Evolutionary conservation across 2,329 filamentous ascomycete genomes (phyloP).

Genomic region (Huntiella abstrusa): DNA sequence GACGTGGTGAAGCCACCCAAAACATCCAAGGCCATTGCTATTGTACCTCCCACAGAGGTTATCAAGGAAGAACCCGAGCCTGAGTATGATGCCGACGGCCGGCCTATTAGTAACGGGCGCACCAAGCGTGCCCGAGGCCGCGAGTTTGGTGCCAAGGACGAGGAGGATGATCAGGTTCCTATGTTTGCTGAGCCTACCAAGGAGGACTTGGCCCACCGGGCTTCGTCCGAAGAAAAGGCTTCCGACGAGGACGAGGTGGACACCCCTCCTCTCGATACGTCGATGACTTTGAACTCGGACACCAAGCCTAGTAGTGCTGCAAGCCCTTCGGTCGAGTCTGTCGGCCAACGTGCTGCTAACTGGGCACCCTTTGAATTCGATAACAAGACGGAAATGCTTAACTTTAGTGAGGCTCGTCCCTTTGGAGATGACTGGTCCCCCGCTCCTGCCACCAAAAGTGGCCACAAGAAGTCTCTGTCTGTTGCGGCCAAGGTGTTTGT

Average conservation of each 20-base stretch:
- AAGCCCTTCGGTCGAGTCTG: conserved; percentile 33
- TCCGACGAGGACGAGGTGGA: conserved; percentile 23
- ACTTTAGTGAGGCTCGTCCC: conserved; percentile 33
- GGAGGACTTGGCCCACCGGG: conserved; percentile 12
- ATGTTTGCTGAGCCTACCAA: conserved; percentile 43
- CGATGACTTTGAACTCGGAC: conserved; percentile 30
- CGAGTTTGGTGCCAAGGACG: conserved; percentile 19
- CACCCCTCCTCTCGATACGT: conserved; percentile 26
- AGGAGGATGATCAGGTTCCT: conserved; percentile 54
- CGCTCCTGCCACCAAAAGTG: conserved; percentile 5
- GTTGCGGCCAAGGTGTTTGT: conserved; percentile 53
- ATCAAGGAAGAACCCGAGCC: conserved; percentile 18
- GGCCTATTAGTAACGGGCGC: conserved; percentile 42
- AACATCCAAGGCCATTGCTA: conserved; percentile 68
- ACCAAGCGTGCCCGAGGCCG: conserved; percentile 55
- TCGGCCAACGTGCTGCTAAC: conserved; percentile 29
- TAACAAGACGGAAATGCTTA: conserved; percentile 26
- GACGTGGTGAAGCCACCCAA: conserved; percentile 48
- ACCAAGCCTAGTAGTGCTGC: conserved; percentile 32
- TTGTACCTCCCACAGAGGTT: conserved; percentile 40
- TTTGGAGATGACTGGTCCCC: conserved; percentile 32
- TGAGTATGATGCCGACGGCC: conserved; percentile 32
- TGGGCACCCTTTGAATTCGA: conserved; percentile 46
- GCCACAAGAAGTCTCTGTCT: conserved; percentile 40
- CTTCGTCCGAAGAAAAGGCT: conserved; percentile 15